Base-by-base conservation (phyloP, 805 yeast genomes). In the Kuraishia borneana region DNA sequence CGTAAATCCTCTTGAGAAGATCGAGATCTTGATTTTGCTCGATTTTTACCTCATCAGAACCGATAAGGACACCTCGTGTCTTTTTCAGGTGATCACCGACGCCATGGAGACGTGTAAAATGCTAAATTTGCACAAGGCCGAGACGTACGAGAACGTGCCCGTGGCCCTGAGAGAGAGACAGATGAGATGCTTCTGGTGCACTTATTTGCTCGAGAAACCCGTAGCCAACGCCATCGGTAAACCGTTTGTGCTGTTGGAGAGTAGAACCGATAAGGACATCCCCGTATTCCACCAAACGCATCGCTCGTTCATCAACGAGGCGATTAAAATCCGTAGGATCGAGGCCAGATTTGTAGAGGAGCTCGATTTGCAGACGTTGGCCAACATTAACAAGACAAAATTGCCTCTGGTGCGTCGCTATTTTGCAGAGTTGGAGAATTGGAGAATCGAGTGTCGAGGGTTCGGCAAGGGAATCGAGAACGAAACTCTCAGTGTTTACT, bases 101-200 rank as follows among this genome's bases (percentile, higher is more conserved):
- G 67, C 76, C 5, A 61, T 73, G 63, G 49, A 54, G 16, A 50
- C 69, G 9, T 69, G 72, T 43, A 49, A 55, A n/a, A 36, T 42
- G 21, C 37, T 63, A 28, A 47, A 51, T 10, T 44, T 67, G 22
- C 63, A 67, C 43, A 61, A 56, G 40, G 44, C 54, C 10, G 46
- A 44, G 28, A 42, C 63, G 2, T 66, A 66, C 42, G 37, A 44
- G 27, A 49, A 49, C 21, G 46, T 56, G 18, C 26, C 51, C 12
- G 21, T 42, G 18, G 44, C 44, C 21, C 33, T 42, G 16, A 43
- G 42, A 34, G 63, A 65, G 40, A 58, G 60, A 34, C 65, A 61
- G 44, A 50, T 73, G 52, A 60, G 82, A 41, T 53, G 72, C 13
- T 76, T 77, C 56, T 76, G 83, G 83, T 70, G 78, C 47, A 68